These are phyloP conservation scores for Ustilago crameri DNA, from an alignment of 1,284 basidiomycete species.

Conservation along the genomic window DNA sequence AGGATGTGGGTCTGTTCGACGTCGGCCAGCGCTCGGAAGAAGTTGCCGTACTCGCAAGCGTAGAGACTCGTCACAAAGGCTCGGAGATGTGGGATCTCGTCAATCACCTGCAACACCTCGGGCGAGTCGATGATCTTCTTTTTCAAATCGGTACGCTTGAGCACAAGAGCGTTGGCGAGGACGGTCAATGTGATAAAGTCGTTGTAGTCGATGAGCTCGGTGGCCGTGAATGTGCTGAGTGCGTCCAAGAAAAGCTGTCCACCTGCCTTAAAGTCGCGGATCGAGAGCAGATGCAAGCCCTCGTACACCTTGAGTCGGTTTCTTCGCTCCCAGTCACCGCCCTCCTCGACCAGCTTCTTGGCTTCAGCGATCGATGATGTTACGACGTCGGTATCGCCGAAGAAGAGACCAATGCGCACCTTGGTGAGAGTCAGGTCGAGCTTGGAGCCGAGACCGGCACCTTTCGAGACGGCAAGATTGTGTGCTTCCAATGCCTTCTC, in stretches of 20 bases:
- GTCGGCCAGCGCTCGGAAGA: constrained; percentile 86
- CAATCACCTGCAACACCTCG: constrained; percentile 71
- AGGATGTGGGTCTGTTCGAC: constrained; percentile 88
- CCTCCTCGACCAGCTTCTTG: constrained; percentile 88
- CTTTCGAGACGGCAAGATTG: constrained; percentile 87
- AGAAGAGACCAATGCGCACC: constrained; percentile 91
- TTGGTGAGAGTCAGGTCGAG: constrained; percentile 92
- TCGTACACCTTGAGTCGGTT: constrained; percentile 97
- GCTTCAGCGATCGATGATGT: constrained; percentile 81
- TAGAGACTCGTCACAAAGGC: constrained; percentile 76
- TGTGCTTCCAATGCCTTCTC: constrained; percentile 76
- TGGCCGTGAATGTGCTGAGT: constrained; percentile 91
- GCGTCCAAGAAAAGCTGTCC: constrained; percentile 84
- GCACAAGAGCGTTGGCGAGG: constrained; percentile 80
- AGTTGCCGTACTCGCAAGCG: constrained; percentile 92
- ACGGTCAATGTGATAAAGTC: constrained; percentile 90
- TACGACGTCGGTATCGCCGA: constrained; percentile 81
- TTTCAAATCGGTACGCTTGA: constrained; percentile 88
- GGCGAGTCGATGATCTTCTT: constrained; percentile 78
- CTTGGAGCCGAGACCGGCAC: constrained; percentile 87
- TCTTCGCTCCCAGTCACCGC: constrained; percentile 97
- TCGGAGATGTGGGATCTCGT: constrained; percentile 71
- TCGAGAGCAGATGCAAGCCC: constrained; percentile 84
- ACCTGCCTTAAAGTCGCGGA: constrained; percentile 76
- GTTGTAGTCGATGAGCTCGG: constrained; percentile 87